Base-by-base conservation (phyloP, 1,284 basidiomycete genomes). In the Leccinum subspadiceum region DNA sequence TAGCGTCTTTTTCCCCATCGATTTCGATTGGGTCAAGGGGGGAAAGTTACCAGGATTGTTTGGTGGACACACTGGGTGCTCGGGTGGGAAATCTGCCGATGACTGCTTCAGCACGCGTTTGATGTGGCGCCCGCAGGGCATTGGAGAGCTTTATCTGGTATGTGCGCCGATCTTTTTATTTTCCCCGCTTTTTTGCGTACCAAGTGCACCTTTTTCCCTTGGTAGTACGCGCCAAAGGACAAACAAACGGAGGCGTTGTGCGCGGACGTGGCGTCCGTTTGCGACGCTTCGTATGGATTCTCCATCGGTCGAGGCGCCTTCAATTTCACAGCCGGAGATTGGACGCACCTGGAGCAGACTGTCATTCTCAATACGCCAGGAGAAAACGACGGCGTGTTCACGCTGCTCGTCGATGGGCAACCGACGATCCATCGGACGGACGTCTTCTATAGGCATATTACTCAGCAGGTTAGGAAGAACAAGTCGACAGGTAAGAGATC, bases 41-140 rank as follows among this genome's bases (percentile, higher is more conserved):
- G 89, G 88, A 8, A 90, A 92, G 71, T 66, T 91, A 12, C 89
- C 89, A 0, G 89, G 89, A 2, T 64, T 91, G 26, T 90, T 87
- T 66, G 89, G 89, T 0, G 89, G 89, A 0, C 84, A 81, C 64
- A 76, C 69, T 7, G 81, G 81, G 15, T 90, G 88, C 68, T 89
- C 87, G 24, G 88, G 88, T 7, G 89, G 89, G 5, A 41, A 39
- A 39, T 46, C 44, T 46, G 44, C 44, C 1, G 20, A 73, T 29
- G 78, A 81, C 57, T 91, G 89, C 64, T 92, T 89, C 66, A 89
- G 87, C 70, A 89, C 86, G 17, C 76, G 89, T 29, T 60, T 91
- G 62, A 92, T 92, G 89, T 92, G 89, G 89, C 78, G 89, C 50
- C 66, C 70, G 9, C 75, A 73, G 0, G 89, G 87, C 4, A 69